A percentile compares a stretch with the other conserved stretches of the same genome.
These are phyloP conservation scores for Pseudevernia furfuracea DNA, from an alignment of 495 filamentous ascomycete genomes.

Conservation along the genomic window DNA sequence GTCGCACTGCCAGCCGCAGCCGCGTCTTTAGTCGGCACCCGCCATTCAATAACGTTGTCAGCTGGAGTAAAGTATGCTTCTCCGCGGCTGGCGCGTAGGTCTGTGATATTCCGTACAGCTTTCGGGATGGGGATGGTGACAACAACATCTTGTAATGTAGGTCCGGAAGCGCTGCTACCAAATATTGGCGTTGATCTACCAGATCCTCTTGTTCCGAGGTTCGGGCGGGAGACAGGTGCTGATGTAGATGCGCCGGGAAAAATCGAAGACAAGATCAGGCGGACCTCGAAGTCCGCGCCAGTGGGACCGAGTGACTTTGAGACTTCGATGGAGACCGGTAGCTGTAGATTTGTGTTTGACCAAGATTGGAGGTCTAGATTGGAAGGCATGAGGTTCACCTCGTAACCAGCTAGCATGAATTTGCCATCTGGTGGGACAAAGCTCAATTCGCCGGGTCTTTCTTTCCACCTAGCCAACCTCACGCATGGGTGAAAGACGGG, in stretches of 20 bases:
- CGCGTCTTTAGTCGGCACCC: constrained; percentile 62
- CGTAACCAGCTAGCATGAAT: constrained; percentile 92
- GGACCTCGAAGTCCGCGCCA: constrained; percentile 83
- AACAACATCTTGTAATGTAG: constrained; percentile 68
- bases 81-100: constrained; percentile 74
- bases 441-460: constrained; percentile 79
- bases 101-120: constrained; percentile 75
- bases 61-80: constrained; percentile 72
- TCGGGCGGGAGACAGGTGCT: constrained; percentile 29
- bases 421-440: constrained; percentile 93
- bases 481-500: constrained; percentile 98
- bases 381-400: constrained; percentile 79
- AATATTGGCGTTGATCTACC: constrained; percentile 55
- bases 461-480: constrained; percentile 73
- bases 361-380: constrained; percentile 38
- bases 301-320: constrained; percentile 64
- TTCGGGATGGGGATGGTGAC: constrained; percentile 77
- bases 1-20: constrained; percentile 59
- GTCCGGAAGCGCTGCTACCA: constrained; percentile 42
- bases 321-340: constrained; percentile 77
- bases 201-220: constrained; percentile 36
- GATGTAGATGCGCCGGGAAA: constrained; percentile 40
- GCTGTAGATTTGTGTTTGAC: constrained; percentile 56
- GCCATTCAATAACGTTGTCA: constrained; percentile 74
- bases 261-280: constrained; percentile 59